Conservation (phyloP, 148 eudicot genomes). For the Fagopyrum homotropicum region DNA sequence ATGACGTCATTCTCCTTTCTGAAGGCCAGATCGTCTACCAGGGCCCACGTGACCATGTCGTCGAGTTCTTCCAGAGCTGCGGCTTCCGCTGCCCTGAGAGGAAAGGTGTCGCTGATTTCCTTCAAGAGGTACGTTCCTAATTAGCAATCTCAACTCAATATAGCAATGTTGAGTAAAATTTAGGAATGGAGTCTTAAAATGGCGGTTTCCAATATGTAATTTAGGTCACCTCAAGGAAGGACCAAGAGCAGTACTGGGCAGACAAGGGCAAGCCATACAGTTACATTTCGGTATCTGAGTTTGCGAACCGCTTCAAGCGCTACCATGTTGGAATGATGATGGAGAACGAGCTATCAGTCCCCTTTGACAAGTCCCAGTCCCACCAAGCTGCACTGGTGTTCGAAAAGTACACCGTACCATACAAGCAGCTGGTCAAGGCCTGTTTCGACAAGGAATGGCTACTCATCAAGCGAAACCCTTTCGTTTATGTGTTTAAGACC, state of each 20-base stretch:
- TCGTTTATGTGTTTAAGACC: constrained; percentile 65
- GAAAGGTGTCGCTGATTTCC: constrained; percentile 82
- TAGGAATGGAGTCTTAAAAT: no score
- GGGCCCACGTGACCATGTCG: constrained; percentile 67
- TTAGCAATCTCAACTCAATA: no score
- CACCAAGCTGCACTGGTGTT: constrained; percentile 81
- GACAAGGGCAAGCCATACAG: constrained; percentile 40
- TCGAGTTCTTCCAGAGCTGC: constrained; percentile 69
- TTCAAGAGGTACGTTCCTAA: constrained; percentile 57
- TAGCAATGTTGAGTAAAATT: no score
- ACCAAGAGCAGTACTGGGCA: constrained; percentile 82
- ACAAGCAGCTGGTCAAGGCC: constrained; percentile 70
- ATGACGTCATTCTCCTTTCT: constrained; percentile 64
- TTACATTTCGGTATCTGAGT: constrained; percentile 51
- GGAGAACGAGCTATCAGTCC: constrained; percentile 51
- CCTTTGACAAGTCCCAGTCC: constrained; percentile 61
- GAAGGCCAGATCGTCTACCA: constrained; percentile 85
- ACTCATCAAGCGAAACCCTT: constrained; percentile 71
- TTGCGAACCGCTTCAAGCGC: constrained; percentile 64
- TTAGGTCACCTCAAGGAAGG: constrained; percentile 87
- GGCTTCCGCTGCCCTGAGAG: constrained; percentile 77
- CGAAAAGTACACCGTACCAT: constrained; percentile 51
- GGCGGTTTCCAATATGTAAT: not conserved
- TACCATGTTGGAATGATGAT: constrained; percentile 63
- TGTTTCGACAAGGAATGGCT: constrained; percentile 61